Evolutionary conservation across 2,329 filamentous ascomycete species (phyloP).

Genomic region (Exophiala sp.): DNA sequence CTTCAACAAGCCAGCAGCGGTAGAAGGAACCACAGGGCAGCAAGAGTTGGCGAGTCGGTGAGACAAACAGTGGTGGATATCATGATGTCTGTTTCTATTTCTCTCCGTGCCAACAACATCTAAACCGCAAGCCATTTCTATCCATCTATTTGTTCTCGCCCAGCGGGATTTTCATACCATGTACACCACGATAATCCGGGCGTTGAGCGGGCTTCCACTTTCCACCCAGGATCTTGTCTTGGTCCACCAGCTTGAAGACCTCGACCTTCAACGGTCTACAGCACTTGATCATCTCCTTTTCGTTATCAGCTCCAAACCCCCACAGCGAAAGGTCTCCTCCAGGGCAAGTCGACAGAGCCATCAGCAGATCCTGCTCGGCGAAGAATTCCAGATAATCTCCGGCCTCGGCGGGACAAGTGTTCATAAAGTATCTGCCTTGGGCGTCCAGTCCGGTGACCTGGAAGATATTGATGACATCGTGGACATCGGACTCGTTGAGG

Average conservation of each 20-base stretch:
- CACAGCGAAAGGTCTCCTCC: slow-evolving; percentile 76
- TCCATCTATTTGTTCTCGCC: slow-evolving; percentile 28
- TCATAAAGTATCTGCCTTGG: slow-evolving; percentile 69
- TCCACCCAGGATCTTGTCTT: slow-evolving; percentile 39
- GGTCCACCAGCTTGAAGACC: slow-evolving; percentile 58
- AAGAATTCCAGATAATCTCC: slow-evolving; percentile 66
- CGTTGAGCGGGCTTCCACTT: slow-evolving; percentile 59
- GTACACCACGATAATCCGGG: slow-evolving; percentile 58
- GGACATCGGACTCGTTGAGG: slow-evolving; percentile 66
- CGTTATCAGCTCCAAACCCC: slow-evolving; percentile 59
- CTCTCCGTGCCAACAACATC: too few relatives aligned
- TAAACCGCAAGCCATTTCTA: too few relatives aligned
- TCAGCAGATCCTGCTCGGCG: slow-evolving; percentile 69
- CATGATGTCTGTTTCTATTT: too few relatives aligned
- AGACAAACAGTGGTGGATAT: neutral
- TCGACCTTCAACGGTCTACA: slow-evolving; percentile 70
- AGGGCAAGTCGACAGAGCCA: slow-evolving; percentile 62
- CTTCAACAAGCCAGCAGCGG: slow-evolving; percentile 38
- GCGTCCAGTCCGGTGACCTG: slow-evolving; percentile 74
- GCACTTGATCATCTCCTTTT: slow-evolving; percentile 63
- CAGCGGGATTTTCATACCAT: slow-evolving; percentile 55
- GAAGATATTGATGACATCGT: slow-evolving; percentile 81
- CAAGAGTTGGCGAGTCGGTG: slow-evolving; percentile 38
- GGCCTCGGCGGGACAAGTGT: slow-evolving; percentile 42
- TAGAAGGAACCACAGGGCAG: slow-evolving; percentile 40